A percentile compares a stretch with the other conserved stretches of the same genome.
phyloP scores from a whole-genome alignment of 805 yeast genomes.

The Kregervanrija pseudodelftensis region DNA sequence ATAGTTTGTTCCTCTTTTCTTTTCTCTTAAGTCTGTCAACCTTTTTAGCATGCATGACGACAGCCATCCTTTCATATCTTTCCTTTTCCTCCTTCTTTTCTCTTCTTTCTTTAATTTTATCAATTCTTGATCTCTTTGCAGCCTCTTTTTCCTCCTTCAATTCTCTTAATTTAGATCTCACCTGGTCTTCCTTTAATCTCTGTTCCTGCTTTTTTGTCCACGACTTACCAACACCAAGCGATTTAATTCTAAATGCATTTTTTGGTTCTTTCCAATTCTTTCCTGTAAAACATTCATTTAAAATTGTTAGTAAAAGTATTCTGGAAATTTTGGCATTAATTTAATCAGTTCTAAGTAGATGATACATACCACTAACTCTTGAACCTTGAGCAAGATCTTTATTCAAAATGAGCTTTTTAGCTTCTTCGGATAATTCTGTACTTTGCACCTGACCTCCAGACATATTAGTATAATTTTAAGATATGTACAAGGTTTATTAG shows the following conservation, averaged over 20 bases:
- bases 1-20: slow-evolving; percentile 91
- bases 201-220: slow-evolving; percentile 67
- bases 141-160: slow-evolving; percentile 73
- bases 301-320: slow-evolving; percentile 1
- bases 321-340: no score
- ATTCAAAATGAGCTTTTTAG: slow-evolving; percentile 5
- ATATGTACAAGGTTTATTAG: no score
- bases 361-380: slow-evolving; percentile 25
- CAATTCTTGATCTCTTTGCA: slow-evolving; percentile 45
- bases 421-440: slow-evolving; percentile 2
- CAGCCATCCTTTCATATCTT: slow-evolving; percentile 74
- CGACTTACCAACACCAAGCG: slow-evolving; percentile 50
- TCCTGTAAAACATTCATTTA: slow-evolving; percentile 35
- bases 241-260: slow-evolving; percentile 57
- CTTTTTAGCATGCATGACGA: slow-evolving; percentile 86
- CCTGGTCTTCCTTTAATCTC: slow-evolving; percentile 55
- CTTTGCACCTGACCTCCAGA: no score
- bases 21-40: slow-evolving; percentile 83
- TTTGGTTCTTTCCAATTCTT: slow-evolving; percentile 68
- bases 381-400: slow-evolving; percentile 21
- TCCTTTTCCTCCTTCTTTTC: slow-evolving; percentile 84
- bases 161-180: slow-evolving; percentile 62
- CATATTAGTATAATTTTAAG: no score
- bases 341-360: neutral
- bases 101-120: slow-evolving; percentile 61